These are phyloP conservation scores for Suhomyces anneliseae DNA, from an alignment of 1,139 yeast genomes.

Conservation along the genomic window DNA sequence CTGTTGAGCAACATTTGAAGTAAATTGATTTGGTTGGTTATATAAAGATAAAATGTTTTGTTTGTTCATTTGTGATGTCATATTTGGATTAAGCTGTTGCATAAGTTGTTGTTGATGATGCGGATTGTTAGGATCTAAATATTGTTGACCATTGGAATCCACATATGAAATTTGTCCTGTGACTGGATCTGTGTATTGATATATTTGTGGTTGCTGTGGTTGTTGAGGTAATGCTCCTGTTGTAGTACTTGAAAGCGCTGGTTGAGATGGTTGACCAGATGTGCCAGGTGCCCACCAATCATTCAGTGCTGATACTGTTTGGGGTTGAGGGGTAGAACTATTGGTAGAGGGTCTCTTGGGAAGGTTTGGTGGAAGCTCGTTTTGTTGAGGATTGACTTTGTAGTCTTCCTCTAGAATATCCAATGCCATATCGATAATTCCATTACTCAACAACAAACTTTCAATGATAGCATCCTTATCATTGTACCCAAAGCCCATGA, in stretches of 20 bases:
- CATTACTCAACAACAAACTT: slow-evolving; percentile 48
- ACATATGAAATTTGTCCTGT: slow-evolving; percentile 62
- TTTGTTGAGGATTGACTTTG: slow-evolving; percentile 35
- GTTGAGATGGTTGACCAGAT: slow-evolving; percentile 2
- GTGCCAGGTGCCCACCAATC: slow-evolving; percentile 29
- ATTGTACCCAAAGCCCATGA: slow-evolving; percentile 46
- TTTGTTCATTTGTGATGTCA: slow-evolving; percentile 46
- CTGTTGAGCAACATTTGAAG: slow-evolving; percentile 29
- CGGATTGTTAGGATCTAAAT: slow-evolving; percentile 55
- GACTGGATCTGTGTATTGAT: slow-evolving; percentile 62
- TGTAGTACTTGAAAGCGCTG: neutral
- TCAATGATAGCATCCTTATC: slow-evolving; percentile 51
- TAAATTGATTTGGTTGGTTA: slow-evolving; percentile 33
- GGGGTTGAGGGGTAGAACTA: slow-evolving; percentile 2
- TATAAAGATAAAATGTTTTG: slow-evolving; percentile 45
- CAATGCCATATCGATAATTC: slow-evolving; percentile 50
- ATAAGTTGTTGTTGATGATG: slow-evolving; percentile 51
- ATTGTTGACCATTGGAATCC: slow-evolving; percentile 60
- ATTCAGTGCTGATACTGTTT: slow-evolving; percentile 8
- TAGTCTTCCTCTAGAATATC: slow-evolving; percentile 47
- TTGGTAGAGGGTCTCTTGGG: slow-evolving; percentile 42
- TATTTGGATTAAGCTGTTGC: slow-evolving; percentile 35
- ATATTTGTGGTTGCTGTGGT: slow-evolving; percentile 41
- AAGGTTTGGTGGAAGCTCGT: slow-evolving; percentile 36
- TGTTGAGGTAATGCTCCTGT: neutral